Base-by-base conservation (phyloP, 495 filamentous ascomycete species). In the Xylaria intraflava region DNA sequence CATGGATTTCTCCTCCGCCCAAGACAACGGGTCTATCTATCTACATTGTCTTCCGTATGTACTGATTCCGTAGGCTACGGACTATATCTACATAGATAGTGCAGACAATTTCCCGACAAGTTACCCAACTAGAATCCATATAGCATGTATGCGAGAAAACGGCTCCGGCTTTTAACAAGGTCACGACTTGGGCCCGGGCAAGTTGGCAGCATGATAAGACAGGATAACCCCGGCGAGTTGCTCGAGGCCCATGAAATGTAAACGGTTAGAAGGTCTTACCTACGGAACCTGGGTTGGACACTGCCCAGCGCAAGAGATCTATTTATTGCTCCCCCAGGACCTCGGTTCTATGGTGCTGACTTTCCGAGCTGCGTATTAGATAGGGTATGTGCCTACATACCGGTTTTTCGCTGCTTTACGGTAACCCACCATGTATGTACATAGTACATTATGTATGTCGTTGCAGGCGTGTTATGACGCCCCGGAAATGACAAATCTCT, bases 401-500 rank as follows among this genome's bases (percentile, higher is more conserved):
- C n/a, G n/a, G n/a, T n/a, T n/a, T n/a, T n/a, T n/a, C n/a, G n/a
- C n/a, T n/a, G n/a, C n/a, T n/a, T n/a, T n/a, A n/a, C n/a, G n/a
- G n/a, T n/a, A n/a, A n/a, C n/a, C n/a, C n/a, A n/a, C n/a, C n/a
- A n/a, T n/a, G n/a, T n/a, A n/a, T n/a, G n/a, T n/a, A n/a, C n/a
- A n/a, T n/a, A n/a, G n/a, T n/a, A n/a, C n/a, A n/a, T n/a, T n/a
- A n/a, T n/a, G n/a, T n/a, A n/a, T n/a, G n/a, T n/a, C n/a, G 31
- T 40, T 39, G 47, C 31, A 45, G 45, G 44, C 45, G 38, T 46
- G 52, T 55, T 55, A 55, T 55, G 52, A 55, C 38, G 33, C 38
- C 12, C n/a, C 31, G 52, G 45, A 55, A 55, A 55, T 55, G 52
- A 55, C 52, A 55, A 55, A 55, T 55, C 45, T 55, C 44, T 7